Percentiles rank a stretch among this genome's conserved stretches.
Evolutionary conservation across 108 stramenopile species (phyloP).

Genomic region (Cyclotella choctawhatcheeana): DNA sequence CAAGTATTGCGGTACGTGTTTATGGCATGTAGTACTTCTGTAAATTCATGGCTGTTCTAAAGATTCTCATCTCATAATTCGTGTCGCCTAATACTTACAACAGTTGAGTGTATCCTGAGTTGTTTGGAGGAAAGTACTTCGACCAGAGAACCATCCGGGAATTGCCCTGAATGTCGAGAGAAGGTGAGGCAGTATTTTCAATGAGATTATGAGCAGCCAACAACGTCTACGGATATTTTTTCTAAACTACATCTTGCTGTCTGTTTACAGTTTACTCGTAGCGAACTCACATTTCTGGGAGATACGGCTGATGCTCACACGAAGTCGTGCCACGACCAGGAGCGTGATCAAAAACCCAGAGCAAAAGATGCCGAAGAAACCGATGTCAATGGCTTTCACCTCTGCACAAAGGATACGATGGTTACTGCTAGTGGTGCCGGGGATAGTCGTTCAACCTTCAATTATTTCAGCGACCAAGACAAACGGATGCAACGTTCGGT

Average conservation of each 20-base stretch:
- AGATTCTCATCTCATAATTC: too few relatives aligned
- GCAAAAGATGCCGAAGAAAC: background rate
- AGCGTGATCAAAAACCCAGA: background rate
- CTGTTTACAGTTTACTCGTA: too few relatives aligned
- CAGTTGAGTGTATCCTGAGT: slow-evolving; percentile 30
- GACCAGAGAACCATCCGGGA: too few relatives aligned
- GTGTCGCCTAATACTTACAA: too few relatives aligned
- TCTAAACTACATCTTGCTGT: too few relatives aligned
- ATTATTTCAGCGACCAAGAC: background rate
- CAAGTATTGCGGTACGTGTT: slow-evolving; percentile 25
- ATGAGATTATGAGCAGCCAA: background rate
- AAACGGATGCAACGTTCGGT: background rate
- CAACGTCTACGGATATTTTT: background rate
- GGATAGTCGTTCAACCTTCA: background rate
- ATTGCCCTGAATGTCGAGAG: too few relatives aligned
- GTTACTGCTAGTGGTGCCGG: background rate
- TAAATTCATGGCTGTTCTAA: too few relatives aligned
- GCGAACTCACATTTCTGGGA: background rate
- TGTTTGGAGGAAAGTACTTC: slow-evolving; percentile 13
- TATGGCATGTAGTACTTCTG: too few relatives aligned
- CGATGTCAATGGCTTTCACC: background rate
- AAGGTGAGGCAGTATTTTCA: background rate
- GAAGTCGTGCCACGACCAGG: too few relatives aligned
- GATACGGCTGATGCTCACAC: background rate
- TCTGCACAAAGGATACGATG: background rate